Base-by-base conservation (phyloP, 192 early-diverging fungal species). In the Coemansia sp. region DNA sequence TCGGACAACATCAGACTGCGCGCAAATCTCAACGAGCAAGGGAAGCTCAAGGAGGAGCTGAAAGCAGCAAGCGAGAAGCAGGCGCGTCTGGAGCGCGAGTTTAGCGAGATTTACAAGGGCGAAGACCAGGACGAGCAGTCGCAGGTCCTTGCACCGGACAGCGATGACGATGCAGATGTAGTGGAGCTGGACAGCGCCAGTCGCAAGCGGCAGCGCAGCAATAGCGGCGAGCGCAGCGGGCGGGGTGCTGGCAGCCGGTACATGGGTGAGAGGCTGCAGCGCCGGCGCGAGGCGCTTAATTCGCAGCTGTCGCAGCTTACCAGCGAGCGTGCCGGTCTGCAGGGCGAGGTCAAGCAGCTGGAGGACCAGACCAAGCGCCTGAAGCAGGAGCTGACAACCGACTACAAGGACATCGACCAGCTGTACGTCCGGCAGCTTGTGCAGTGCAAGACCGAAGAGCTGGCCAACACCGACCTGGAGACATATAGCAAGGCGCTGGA, bases 401-500 rank as follows among this genome's bases (percentile, higher is more conserved):
- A 97, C 51, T 98, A 92, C 78, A 83, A 82, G 46, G 81, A 96
- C 63, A 72, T 95, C 5, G 88, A 93, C 19, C 62, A 81, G 49
- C 73, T 86, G 10, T 93, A 91, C 64, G 82, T 78, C 8, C 68
- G 82, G 20, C 83, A 90, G 61, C 77, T 90, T 36, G 85, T 93
- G 45, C 69, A 86, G 24, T 83, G 89, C 56, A 89, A 89, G 70
- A 90, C 91, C 0, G 86, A 86, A 30, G 87, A 94, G 70, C 65
- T 96, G 72, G 94, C 90, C 7, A 63, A 86, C 39, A 66, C 71
- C 4, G 97, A 99, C 69, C 69, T 98, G 30, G 90, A 94, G 28
- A 89, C 85, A 35, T 97, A 95, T 57, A 76, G 85, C 19, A 90
- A 88, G 65, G 93, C 93, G 5, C 76, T 99, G 8, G 89, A 94